Evolutionary conservation across 179 eudicot genomes (phyloP).

Genomic region (Spinacia oleracea): DNA sequence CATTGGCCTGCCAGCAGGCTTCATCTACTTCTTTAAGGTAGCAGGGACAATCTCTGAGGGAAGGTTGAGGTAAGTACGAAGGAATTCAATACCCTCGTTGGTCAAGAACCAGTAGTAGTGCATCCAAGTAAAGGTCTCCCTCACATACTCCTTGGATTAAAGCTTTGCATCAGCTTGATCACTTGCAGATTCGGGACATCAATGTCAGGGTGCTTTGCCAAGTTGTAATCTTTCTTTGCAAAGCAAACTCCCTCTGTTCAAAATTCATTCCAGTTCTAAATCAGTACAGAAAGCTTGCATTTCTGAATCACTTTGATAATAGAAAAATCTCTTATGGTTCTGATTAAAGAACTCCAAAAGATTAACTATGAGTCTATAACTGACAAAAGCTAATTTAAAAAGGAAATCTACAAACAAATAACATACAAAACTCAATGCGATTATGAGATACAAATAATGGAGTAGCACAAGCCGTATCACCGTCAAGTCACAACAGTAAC

Average conservation of each 20-base stretch:
- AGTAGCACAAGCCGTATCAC: too few species aligned
- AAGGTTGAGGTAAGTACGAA: constrained; percentile 66
- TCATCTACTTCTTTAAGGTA: constrained; percentile 64
- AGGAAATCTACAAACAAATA: neutral
- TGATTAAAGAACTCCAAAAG: neutral
- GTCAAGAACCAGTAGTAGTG: constrained; percentile 73
- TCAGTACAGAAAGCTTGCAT: neutral
- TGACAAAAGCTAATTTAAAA: neutral
- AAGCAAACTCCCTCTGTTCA: constrained; percentile 68
- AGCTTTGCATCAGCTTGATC: constrained; percentile 84
- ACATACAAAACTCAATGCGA: neutral
- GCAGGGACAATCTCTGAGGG: constrained; percentile 80
- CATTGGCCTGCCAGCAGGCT: constrained; percentile 61
- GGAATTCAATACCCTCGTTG: constrained; percentile 68
- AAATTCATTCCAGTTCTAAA: neutral
- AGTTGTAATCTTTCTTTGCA: constrained; percentile 73
- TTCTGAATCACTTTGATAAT: neutral
- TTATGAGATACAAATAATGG: too few species aligned
- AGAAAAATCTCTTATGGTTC: neutral
- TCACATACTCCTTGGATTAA: constrained; percentile 75
- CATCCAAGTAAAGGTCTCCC: constrained; percentile 83
- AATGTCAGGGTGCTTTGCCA: constrained; percentile 72
- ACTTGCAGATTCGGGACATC: constrained; percentile 82
- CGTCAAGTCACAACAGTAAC: too few species aligned
- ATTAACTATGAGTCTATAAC: neutral